Percentiles rank a stretch among this genome's conserved stretches.
phyloP scores from a whole-genome alignment of 257 asterid species.

The Solanum tarijense region DNA sequence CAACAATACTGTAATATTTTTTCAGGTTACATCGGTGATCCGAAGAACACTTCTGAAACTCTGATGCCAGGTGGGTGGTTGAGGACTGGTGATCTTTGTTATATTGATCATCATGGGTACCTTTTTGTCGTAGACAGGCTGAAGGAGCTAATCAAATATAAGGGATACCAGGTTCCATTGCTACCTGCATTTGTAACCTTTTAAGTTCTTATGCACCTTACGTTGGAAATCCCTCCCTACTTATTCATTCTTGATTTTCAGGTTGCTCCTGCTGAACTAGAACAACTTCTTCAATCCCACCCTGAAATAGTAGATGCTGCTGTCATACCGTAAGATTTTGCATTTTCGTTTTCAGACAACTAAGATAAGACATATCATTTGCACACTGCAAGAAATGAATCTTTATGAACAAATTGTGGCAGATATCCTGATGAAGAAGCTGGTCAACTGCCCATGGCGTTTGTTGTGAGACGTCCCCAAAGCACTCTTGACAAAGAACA shows the following conservation, averaged over 20 bases:
- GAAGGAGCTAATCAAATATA: slow-evolving; percentile 48
- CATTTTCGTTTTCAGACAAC: background rate
- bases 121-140: slow-evolving; percentile 43
- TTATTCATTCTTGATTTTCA: slow-evolving; percentile 3
- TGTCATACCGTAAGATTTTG: slow-evolving; percentile 34
- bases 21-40: slow-evolving; percentile 33
- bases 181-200: background rate
- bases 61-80: slow-evolving; percentile 30
- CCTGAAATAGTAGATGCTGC: slow-evolving; percentile 47
- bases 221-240: background rate
- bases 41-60: slow-evolving; percentile 28
- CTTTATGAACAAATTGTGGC: background rate
- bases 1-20: background rate
- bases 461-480: slow-evolving; percentile 24
- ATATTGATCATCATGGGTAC: slow-evolving; percentile 32
- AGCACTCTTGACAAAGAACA: slow-evolving; percentile 23
- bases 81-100: slow-evolving; percentile 48
- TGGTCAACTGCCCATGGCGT: slow-evolving; percentile 50
- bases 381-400: background rate
- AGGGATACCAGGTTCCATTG: slow-evolving; percentile 45
- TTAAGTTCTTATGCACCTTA: background rate
- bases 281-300: slow-evolving; percentile 40
- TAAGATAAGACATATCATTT: background rate
- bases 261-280: slow-evolving; percentile 59
- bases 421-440: slow-evolving; percentile 49